Conservation (phyloP, 495 filamentous ascomycete genomes). For the Penicillium psychrofluorescens region DNA sequence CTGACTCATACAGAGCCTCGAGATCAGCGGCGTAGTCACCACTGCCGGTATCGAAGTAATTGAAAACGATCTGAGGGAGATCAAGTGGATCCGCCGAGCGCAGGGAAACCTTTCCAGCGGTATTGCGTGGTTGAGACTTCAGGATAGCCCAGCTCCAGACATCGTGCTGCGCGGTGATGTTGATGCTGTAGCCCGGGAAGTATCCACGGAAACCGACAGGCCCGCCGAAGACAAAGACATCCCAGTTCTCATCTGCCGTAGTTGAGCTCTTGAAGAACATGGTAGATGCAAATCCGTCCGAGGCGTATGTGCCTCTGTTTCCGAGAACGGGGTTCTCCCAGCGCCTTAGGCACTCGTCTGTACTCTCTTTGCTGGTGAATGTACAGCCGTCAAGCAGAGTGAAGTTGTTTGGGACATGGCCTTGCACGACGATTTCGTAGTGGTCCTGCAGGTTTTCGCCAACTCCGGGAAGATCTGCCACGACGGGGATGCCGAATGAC, state of each 20-base stretch:
- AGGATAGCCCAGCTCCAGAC: slow-evolving; percentile 45
- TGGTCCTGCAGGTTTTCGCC: slow-evolving; percentile 63
- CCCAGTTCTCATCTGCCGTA: slow-evolving; percentile 31
- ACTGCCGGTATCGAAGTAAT: slow-evolving; percentile 40
- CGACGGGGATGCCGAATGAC: slow-evolving; percentile 39
- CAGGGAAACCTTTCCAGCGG: slow-evolving; percentile 23
- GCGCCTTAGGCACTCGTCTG: slow-evolving; percentile 39
- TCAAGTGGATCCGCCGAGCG: slow-evolving; percentile 41
- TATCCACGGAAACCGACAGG: slow-evolving; percentile 42
- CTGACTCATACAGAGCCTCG: slow-evolving; percentile 33
- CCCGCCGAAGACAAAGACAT: slow-evolving; percentile 47
- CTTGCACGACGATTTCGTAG: slow-evolving; percentile 43
- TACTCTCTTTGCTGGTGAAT: no score
- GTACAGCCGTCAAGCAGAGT: neutral
- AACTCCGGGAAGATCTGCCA: slow-evolving; percentile 51
- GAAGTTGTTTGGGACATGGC: slow-evolving; percentile 16
- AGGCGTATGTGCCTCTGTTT: slow-evolving; percentile 42
- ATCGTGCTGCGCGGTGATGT: slow-evolving; percentile 18
- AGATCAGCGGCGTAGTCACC: slow-evolving; percentile 30
- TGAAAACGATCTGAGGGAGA: slow-evolving; percentile 46
- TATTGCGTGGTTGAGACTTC: slow-evolving; percentile 47
- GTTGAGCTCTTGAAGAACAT: slow-evolving; percentile 38
- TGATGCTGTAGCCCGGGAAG: slow-evolving; percentile 27
- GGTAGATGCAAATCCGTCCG: slow-evolving; percentile 37
- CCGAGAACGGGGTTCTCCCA: slow-evolving; percentile 30